Base-by-base conservation (phyloP, 2,329 filamentous ascomycete genomes). In the Metarhizium robertsii region DNA sequence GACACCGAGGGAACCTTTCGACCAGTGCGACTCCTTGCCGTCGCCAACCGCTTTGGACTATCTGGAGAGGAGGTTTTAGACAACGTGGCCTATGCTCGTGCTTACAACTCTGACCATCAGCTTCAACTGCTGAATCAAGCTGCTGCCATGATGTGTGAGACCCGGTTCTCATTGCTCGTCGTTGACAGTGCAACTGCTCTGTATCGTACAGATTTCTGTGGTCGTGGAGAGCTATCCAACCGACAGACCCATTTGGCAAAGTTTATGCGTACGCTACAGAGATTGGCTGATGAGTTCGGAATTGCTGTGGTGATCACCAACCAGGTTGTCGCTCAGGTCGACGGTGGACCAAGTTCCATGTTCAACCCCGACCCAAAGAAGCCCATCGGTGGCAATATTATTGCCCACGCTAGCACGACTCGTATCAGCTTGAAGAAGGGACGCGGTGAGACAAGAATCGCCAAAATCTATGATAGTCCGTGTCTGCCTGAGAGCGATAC, bases 311-410 rank as follows among this genome's bases (percentile, higher is more conserved):
- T 99, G 64, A 99, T 99, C 66, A 97, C 94, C 47, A 99, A 99
- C 68, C 94, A 99, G 71, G 94, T 99, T 34, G 95, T 99, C 45
- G 94, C 94, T 10, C 95, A 99, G 71, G 94, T 99, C 8, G 94
- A 99, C 67, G 94, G 94, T 60, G 94, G 94, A 3, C 92, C 92
- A 34, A 92, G 88, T 66, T 86, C 92, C 59, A 99, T 99, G 94
- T 99, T 96, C 78, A 99, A 99, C 64, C 94, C 95, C 0, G 95
- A 99, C 66, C 94, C 94, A 7, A 99, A 99, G 81, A 99, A 99
- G 72, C 94, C 94, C 0, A 96, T 99, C 68, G 94, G 94, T 62
- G 94, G 94, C 61, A 97, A 99, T 71, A 99, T 99, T 62, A 97
- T 99, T 68, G 94, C 95, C 2, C 94, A 99, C 70, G 92, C 94